Evolutionary conservation across 2,329 filamentous ascomycete genomes (phyloP).

Genomic region (Fusarium mangiferae): DNA sequence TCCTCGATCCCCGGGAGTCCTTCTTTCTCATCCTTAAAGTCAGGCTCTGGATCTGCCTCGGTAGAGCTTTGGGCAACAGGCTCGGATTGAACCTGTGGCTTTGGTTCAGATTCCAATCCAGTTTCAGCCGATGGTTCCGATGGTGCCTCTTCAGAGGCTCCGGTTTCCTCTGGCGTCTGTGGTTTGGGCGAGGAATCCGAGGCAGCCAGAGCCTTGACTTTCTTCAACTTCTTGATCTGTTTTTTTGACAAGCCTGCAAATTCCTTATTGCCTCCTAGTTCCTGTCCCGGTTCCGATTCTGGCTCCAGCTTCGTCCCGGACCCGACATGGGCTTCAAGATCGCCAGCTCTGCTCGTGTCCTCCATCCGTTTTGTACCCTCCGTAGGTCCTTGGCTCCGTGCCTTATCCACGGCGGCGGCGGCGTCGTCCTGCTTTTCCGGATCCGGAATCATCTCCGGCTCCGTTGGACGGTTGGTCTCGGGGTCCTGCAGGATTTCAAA

Average conservation of each 20-base stretch:
- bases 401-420: constrained; percentile 39
- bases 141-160: constrained; percentile 20
- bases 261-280: constrained; percentile 35
- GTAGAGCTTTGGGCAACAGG: constrained; percentile 13
- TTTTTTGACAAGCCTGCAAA: constrained; percentile 43
- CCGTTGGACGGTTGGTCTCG: constrained; percentile 38
- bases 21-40: constrained; percentile 37
- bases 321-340: constrained; percentile 30
- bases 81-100: constrained; percentile 15
- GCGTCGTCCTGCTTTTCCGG: constrained; percentile 43
- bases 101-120: constrained; percentile 34
- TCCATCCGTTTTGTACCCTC: constrained; percentile 29
- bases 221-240: constrained; percentile 42
- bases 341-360: constrained; percentile 30
- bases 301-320: constrained; percentile 29
- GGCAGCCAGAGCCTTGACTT: constrained; percentile 38
- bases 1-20: constrained; percentile 32
- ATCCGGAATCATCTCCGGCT: constrained; percentile 39
- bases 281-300: constrained; percentile 32
- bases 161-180: constrained; percentile 31
- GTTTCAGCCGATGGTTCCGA: constrained; percentile 28
- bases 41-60: constrained; percentile 27
- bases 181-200: constrained; percentile 26
- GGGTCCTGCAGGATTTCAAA: constrained; percentile 45
- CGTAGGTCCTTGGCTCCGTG: constrained; percentile 29